These are phyloP conservation scores for Strobilomyces confusus DNA, from an alignment of 768 basidiomycete genomes.

Conservation along the genomic window DNA sequence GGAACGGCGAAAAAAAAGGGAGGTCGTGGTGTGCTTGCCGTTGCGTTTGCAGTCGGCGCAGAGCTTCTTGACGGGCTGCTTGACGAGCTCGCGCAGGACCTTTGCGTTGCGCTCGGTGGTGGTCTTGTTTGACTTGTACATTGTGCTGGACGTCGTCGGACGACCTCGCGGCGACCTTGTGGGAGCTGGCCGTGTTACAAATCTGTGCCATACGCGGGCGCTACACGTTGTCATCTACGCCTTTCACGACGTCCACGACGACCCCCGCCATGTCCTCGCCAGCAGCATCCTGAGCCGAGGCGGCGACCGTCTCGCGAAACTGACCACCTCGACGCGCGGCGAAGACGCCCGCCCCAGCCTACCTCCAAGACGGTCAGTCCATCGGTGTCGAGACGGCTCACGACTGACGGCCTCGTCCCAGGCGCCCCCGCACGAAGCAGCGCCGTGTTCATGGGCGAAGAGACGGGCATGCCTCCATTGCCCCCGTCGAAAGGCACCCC, in stretches of 20 bases:
- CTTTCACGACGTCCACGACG: slow-evolving; percentile 6
- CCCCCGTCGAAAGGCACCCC: slow-evolving; percentile 22
- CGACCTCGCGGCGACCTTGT: background rate
- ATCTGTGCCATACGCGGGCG: background rate
- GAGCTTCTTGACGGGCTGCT: slow-evolving; percentile 84
- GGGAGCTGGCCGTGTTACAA: background rate
- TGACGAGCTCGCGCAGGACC: slow-evolving; percentile 83
- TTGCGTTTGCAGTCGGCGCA: slow-evolving; percentile 98
- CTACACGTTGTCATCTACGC: slow-evolving; percentile 7
- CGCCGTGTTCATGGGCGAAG: slow-evolving; percentile 37
- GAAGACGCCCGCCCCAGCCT: slow-evolving; percentile 59
- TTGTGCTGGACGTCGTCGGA: slow-evolving; percentile 20
- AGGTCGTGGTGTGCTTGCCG: slow-evolving; percentile 50
- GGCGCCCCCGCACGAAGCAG: slow-evolving; percentile 12
- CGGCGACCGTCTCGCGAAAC: slow-evolving; percentile 70
- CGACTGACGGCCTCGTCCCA: background rate
- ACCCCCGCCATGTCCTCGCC: slow-evolving; percentile 39
- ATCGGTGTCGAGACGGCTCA: too few species aligned
- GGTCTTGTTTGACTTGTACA: slow-evolving; percentile 71
- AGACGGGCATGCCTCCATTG: slow-evolving; percentile 27
- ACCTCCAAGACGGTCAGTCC: slow-evolving; percentile 44
- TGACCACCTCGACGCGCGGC: slow-evolving; percentile 70
- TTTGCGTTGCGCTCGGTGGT: slow-evolving; percentile 77
- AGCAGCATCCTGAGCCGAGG: slow-evolving; percentile 66
- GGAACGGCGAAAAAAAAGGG: background rate